Percentiles rank a stretch among this genome's conserved stretches.
Evolutionary conservation across 805 yeast genomes (phyloP).

Genomic region (Pichia thaimueangensis): DNA sequence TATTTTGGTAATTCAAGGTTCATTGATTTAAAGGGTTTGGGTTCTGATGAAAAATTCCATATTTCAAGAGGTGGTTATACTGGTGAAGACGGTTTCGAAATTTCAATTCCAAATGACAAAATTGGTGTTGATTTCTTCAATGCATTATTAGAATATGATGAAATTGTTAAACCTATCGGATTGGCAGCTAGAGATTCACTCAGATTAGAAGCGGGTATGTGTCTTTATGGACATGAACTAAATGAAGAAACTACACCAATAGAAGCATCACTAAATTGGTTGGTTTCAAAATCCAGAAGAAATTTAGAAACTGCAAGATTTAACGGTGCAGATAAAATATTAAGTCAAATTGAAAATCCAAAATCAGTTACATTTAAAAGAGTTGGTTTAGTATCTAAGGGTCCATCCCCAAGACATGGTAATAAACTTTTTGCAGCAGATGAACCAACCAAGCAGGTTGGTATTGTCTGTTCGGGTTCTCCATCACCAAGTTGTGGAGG

Average conservation of each 20-base stretch:
- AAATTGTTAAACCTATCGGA: conserved; percentile 76
- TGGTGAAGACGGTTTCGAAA: conserved; percentile 97
- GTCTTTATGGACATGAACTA: conserved; percentile 91
- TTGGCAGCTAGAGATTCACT: conserved; percentile 97
- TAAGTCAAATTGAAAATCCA: conserved; percentile 57
- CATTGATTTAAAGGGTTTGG: conserved; percentile 37
- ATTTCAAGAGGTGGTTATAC: conserved; percentile 96
- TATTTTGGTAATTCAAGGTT: conserved; percentile 68
- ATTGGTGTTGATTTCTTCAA: conserved; percentile 57
- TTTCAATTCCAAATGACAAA: conserved; percentile 59
- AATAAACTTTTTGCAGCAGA: conserved; percentile 52
- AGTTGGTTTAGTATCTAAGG: conserved; percentile 68
- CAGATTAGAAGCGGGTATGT: conserved; percentile 97
- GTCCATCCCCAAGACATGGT: conserved; percentile 92
- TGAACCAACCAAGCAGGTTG: conserved; percentile 46
- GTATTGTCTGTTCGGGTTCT: conserved; percentile 54
- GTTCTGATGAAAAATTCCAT: conserved; percentile 45
- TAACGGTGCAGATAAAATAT: conserved; percentile 70
- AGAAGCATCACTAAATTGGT: conserved; percentile 86
- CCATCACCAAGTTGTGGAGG: conserved; percentile 56
- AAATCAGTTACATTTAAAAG: conserved; percentile 57
- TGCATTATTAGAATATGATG: conserved; percentile 42
- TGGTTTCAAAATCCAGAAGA: conserved; percentile 77
- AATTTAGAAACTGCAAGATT: conserved; percentile 40
- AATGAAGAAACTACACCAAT: conserved; percentile 76